Evolutionary conservation across 805 yeast species (phyloP).

Genomic region (Pichia deserticola): DNA sequence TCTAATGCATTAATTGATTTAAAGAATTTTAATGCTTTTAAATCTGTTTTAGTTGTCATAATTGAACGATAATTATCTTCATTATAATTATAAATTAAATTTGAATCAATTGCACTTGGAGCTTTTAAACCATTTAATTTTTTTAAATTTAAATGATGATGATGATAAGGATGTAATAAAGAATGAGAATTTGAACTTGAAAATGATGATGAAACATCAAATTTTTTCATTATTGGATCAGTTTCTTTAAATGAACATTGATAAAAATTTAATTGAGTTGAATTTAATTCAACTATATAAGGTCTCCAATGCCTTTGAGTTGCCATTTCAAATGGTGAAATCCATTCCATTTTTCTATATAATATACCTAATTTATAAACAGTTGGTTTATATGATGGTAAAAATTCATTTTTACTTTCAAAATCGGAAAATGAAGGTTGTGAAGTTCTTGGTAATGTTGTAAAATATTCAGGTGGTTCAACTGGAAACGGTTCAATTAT

Average conservation of each 20-base stretch:
- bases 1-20: constrained; percentile 23
- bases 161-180: constrained; percentile 12
- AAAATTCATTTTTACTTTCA: constrained; percentile 27
- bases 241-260: constrained; percentile 14
- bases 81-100: constrained; percentile 4
- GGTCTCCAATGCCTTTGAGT: constrained; percentile 64
- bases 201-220: constrained; percentile 10
- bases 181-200: constrained; percentile 9
- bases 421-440: constrained; percentile 20
- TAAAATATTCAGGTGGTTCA: constrained; percentile 31
- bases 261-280: constrained; percentile 77
- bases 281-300: constrained; percentile 66
- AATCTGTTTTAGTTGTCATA: constrained; percentile 24
- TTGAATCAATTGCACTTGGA: constrained; percentile 3
- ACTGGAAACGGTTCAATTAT: constrained; percentile 32
- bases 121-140: neutral
- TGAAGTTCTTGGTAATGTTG: constrained; percentile 30
- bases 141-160: constrained; percentile 8
- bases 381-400: constrained; percentile 65
- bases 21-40: constrained; percentile 18
- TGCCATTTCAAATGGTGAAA: constrained; percentile 68
- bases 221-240: constrained; percentile 7
- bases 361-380: constrained; percentile 52
- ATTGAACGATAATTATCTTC: constrained; percentile 19
- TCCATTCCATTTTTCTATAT: constrained; percentile 65